Evolutionary conservation across 305 asterid genomes (phyloP).

Genomic region (Fraxinus sp.): DNA sequence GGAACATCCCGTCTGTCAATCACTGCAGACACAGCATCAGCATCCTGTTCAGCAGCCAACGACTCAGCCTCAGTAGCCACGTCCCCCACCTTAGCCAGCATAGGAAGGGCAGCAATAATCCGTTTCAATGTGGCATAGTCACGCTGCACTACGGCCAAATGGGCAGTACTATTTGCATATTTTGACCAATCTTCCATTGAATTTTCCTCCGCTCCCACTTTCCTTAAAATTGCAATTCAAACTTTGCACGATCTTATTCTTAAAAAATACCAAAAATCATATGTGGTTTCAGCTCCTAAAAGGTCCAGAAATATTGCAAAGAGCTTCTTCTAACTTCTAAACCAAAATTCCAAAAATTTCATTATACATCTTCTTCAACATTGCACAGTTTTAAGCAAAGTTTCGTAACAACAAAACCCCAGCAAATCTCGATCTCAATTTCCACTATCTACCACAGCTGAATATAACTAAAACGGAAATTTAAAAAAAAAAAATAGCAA

Average conservation of each 20-base stretch:
- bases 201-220: constrained; percentile 14
- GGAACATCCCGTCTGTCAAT: constrained; percentile 94
- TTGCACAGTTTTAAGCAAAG: constrained; percentile 23
- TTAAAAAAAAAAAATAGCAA: not conserved
- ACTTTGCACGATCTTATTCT: constrained; percentile 24
- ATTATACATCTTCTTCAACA: constrained; percentile 23
- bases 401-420: constrained; percentile 19
- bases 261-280: constrained; percentile 12
- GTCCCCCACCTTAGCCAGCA: constrained; percentile 82
- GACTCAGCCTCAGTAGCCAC: constrained; percentile 64
- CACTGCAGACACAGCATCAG: constrained; percentile 21
- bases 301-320: constrained; percentile 22
- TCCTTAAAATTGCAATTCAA: constrained; percentile 1
- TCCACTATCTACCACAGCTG: constrained; percentile 39
- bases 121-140: constrained; percentile 63
- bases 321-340: constrained; percentile 9
- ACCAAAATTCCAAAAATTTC: constrained; percentile 14
- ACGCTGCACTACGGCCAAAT: constrained; percentile 67
- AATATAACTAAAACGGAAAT: constrained; percentile 25
- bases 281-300: constrained; percentile 25
- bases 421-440: constrained; percentile 32
- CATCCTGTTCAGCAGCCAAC: not conserved
- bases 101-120: constrained; percentile 66
- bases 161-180: constrained; percentile 79
- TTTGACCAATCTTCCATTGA: constrained; percentile 51